phyloP scores from a whole-genome alignment of 1,139 yeast genomes.

The Magnusiomyces suaveolens region DNA sequence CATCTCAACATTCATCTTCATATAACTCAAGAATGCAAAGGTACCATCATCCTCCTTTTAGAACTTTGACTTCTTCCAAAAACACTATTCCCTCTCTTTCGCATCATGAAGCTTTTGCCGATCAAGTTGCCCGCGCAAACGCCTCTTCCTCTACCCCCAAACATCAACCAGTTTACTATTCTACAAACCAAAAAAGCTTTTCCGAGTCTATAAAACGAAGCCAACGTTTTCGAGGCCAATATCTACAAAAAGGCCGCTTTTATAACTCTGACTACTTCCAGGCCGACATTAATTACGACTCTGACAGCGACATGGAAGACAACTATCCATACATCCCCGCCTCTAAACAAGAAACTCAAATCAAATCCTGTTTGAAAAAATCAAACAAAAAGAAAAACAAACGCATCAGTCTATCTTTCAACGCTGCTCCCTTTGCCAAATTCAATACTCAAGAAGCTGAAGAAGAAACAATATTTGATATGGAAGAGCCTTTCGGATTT shows the following conservation, averaged over 20 bases:
- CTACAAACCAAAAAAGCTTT: not conserved
- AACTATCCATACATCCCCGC: not conserved
- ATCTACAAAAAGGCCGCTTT: not conserved
- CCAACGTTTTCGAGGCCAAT: not conserved
- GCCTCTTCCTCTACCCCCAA: not conserved
- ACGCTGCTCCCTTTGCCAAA: no score
- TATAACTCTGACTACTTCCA: not conserved
- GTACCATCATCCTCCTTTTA: constrained; percentile 4
- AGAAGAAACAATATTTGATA: not conserved
- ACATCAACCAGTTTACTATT: not conserved
- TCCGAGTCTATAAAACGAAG: not conserved
- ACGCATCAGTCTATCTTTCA: not conserved
- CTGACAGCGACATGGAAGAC: not conserved
- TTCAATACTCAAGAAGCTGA: no score
- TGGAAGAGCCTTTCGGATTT: not conserved
- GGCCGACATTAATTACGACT: not conserved
- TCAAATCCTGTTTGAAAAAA: not conserved
- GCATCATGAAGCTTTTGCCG: not conserved
- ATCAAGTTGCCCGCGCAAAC: not conserved
- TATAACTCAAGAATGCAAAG: no score
- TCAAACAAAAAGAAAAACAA: not conserved
- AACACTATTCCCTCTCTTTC: not conserved
- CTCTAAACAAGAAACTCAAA: not conserved
- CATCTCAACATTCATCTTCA: no score
- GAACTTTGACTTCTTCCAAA: not conserved